Evolutionary conservation across 768 basidiomycete species (phyloP), one percentile per base, ranked within the genome.

Genomic region (Auricularia heimuer): DNA sequence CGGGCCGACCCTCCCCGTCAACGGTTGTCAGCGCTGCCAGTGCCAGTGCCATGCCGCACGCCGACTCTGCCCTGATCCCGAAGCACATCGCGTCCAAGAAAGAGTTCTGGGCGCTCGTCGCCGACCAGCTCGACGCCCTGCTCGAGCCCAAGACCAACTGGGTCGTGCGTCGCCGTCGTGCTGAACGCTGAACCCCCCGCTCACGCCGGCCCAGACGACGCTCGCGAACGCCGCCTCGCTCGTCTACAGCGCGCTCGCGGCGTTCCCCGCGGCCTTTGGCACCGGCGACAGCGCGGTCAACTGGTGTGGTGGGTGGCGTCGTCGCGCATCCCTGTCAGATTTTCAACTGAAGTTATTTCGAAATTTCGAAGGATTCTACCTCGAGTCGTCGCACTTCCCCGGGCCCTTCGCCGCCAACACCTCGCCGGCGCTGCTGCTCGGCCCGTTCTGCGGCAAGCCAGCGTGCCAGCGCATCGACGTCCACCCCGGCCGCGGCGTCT

Each of bases 391-490:
- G 37, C 75, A 89, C 61, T 90, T 89, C 73, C 89, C 89, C 33
- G 61, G 54, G 45, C 29, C 66, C 54, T 3, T 54, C 74, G 39
- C 39, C 39, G 84, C 70, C 70, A 24, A 45, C 4, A n/a, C 37
- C 29, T 2, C 54, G 34, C 37, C 63, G 42, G 72, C 76, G 4
- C 75, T 95, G 8, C 76, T 92, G 54, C 78, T 94, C 4, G 93
- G 88, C 0, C 93, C 94, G 0, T 97, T 95, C 76, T 88, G 86
- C 69, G 94, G 94, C 63, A 90, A 89, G 69, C 95, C 94, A 1
- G 95, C 95, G 0, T 98, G 95, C 74, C 89, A 92, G 69, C 85
- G 82, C 69, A 94, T 97, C 73, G 77, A 82, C 65, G 78, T 84
- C 51, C 71, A 78, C 3, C 79, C 77, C 0, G 84, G 81, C 1